Conservation (phyloP, 208 protist species). For the Acanthamoeba sp. region DNA sequence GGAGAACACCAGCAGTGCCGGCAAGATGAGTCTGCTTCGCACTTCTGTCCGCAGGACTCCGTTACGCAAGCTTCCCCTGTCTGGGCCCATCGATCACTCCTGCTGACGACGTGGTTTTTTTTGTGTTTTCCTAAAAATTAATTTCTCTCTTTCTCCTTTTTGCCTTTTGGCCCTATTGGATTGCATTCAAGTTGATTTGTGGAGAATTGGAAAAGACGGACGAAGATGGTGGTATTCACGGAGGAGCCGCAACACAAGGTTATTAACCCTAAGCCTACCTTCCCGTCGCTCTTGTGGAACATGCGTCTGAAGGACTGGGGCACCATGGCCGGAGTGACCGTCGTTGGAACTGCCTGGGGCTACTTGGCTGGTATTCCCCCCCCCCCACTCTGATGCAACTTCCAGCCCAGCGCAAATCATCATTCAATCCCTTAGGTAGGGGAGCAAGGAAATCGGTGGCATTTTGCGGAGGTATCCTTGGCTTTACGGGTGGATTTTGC, state of each 20-base stretch:
- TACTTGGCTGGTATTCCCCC: neutral
- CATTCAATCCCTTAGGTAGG: neutral
- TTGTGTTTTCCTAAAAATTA: neutral
- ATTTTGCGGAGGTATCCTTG: neutral
- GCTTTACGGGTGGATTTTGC: neutral
- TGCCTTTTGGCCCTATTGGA: no score
- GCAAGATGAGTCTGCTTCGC: neutral
- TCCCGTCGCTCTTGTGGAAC: neutral
- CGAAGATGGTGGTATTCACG: constrained; percentile 23
- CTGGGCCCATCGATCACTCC: neutral
- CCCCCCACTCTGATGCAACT: neutral
- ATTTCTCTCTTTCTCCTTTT: no score
- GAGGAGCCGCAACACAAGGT: neutral
- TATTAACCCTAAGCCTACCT: constrained; percentile 12
- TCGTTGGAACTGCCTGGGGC: neutral
- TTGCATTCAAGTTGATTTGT: constrained; percentile 16
- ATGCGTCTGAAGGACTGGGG: constrained; percentile 3
- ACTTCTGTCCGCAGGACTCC: neutral
- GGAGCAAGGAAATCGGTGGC: neutral
- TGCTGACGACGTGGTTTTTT: neutral
- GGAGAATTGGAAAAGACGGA: neutral
- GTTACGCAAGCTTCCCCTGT: neutral
- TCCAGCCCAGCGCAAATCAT: neutral
- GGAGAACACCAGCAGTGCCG: neutral
- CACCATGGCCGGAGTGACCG: neutral